These are phyloP conservation scores for Wickerhamomyces ciferrii DNA, from an alignment of 805 yeast genomes.

Conservation along the genomic window DNA sequence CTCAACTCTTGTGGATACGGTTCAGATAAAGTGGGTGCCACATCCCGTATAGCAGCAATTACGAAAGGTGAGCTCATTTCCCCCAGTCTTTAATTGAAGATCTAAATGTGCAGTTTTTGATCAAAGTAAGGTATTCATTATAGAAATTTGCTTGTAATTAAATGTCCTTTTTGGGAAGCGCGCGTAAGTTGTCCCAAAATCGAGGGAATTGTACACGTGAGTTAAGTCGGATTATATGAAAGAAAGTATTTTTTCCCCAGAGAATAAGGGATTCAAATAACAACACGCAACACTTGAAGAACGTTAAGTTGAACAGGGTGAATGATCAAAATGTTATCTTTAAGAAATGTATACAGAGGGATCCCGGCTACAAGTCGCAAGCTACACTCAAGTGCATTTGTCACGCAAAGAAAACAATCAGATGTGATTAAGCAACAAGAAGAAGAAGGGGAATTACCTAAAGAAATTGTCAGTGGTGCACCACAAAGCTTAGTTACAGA, in stretches of 20 bases:
- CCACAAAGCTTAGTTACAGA: conserved; percentile 56
- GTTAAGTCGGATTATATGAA: too few relatives aligned
- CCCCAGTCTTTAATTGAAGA: not conserved
- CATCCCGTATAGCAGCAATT: conserved; percentile 37
- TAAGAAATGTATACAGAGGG: not conserved
- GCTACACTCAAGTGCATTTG: not conserved
- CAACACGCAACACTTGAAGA: too few relatives aligned
- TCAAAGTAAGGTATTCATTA: too few relatives aligned
- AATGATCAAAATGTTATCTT: not conserved
- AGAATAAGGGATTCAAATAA: too few relatives aligned
- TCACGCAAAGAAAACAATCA: not conserved
- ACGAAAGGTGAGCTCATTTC: conserved; percentile 26
- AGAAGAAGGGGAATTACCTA: conserved; percentile 29
- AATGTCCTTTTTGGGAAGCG: too few relatives aligned
- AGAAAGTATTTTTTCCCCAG: too few relatives aligned
- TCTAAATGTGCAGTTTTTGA: too few relatives aligned
- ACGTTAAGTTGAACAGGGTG: too few relatives aligned
- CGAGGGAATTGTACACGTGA: too few relatives aligned
- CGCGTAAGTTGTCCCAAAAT: too few relatives aligned
- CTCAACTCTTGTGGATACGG: conserved; percentile 38
- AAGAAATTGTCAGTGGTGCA: conserved; percentile 72
- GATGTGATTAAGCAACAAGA: conserved; percentile 13
- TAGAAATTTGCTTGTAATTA: too few relatives aligned
- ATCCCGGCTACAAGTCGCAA: not conserved
- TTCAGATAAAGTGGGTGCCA: conserved; percentile 42